Conservation (phyloP, 176 grass and related monocot genomes). For the Phoenix dactylifera region DNA sequence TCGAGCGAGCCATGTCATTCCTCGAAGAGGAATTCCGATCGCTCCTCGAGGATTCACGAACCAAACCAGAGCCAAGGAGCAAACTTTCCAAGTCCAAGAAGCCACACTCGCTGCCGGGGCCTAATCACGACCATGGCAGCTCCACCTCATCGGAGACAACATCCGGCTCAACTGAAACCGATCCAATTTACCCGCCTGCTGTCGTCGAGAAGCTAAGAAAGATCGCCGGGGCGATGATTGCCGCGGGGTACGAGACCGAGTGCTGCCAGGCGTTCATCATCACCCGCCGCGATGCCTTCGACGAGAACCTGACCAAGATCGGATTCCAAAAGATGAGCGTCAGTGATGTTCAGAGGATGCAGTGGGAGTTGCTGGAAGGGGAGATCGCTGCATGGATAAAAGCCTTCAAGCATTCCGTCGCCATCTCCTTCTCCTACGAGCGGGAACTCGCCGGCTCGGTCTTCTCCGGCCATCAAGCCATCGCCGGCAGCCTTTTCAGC, state of each 20-base stretch:
- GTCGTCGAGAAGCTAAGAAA: constrained; percentile 36
- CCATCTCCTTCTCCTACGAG: constrained; percentile 39
- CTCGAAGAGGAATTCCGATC: constrained; percentile 78
- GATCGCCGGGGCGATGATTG: constrained; percentile 51
- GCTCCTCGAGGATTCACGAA: constrained; percentile 34
- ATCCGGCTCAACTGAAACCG: not conserved
- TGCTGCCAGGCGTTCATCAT: constrained; percentile 68
- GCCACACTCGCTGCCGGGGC: constrained; percentile 35
- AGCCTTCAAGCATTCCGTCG: constrained; percentile 41
- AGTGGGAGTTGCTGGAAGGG: constrained; percentile 60
- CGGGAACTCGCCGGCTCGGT: constrained; percentile 46
- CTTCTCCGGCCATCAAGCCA: constrained; percentile 17
- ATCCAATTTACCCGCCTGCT: constrained; percentile 28
- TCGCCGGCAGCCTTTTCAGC: constrained; percentile 32
- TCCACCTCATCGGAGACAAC: constrained; percentile 15
- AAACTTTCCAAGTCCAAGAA: constrained; percentile 8
- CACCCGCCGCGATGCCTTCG: constrained; percentile 58
- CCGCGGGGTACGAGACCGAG: constrained; percentile 53
- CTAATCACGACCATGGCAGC: constrained; percentile 28
- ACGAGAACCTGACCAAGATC: constrained; percentile 38
- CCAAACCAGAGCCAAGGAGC: constrained; percentile 19
- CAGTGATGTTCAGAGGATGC: constrained; percentile 75
- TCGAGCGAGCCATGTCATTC: constrained; percentile 66
- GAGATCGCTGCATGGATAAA: constrained; percentile 71
- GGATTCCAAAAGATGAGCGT: constrained; percentile 69